phyloP scores from a whole-genome alignment of 805 yeast species.

The Saccharomyces jurei region DNA sequence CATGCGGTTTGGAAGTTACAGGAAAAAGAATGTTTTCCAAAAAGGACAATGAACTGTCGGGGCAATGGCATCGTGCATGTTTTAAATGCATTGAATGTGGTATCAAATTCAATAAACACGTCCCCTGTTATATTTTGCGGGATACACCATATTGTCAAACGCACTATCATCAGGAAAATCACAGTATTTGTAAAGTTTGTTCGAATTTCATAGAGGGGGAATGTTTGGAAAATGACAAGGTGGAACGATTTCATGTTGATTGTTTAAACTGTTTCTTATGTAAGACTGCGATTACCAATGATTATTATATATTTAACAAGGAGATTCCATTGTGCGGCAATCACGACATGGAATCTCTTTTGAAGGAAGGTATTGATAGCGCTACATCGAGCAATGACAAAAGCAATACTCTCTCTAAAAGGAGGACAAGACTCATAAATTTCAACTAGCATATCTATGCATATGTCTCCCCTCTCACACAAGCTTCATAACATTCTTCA shows the following conservation, averaged over 20 bases:
- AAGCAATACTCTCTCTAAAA: conserved; percentile 20
- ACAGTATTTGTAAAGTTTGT: conserved; percentile 68
- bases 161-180: conserved; percentile 69
- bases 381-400: background rate
- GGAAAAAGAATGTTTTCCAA: conserved; percentile 75
- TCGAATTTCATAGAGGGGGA: conserved; percentile 77
- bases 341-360: conserved; percentile 23
- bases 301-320: conserved; percentile 37
- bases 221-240: conserved; percentile 70
- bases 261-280: conserved; percentile 71
- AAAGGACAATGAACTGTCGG: conserved; percentile 44
- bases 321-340: conserved; percentile 23
- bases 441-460: conserved; percentile 5
- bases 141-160: conserved; percentile 76
- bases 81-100: conserved; percentile 67
- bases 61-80: conserved; percentile 91
- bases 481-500: background rate
- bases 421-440: conserved; percentile 28
- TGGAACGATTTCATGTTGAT: conserved; percentile 63
- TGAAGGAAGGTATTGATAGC: conserved; percentile 8
- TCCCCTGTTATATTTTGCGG: conserved; percentile 64
- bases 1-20: conserved; percentile 48
- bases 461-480: background rate
- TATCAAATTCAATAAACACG: conserved; percentile 47
- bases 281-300: conserved; percentile 39